These are phyloP conservation scores for Pezicula rhizophila DNA, from an alignment of 2,329 filamentous ascomycete genomes.

Conservation along the genomic window DNA sequence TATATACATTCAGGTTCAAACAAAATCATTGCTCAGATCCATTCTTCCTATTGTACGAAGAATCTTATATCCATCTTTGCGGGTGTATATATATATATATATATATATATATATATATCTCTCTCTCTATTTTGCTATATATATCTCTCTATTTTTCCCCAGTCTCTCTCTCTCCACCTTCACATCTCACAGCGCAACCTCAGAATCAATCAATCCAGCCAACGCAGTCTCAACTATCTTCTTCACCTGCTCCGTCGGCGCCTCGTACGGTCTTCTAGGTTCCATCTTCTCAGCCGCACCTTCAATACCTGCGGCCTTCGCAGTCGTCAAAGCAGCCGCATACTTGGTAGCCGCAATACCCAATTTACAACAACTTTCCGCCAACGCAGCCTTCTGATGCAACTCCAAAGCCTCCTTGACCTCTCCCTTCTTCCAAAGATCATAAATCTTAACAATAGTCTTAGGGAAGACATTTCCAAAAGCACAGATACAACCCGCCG, in stretches of 20 bases:
- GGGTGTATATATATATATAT: too few relatives aligned
- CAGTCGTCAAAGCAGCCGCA: slow-evolving; percentile 44
- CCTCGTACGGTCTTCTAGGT: slow-evolving; percentile 44
- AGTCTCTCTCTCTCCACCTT: too few relatives aligned
- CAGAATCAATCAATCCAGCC: neutral
- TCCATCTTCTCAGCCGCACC: slow-evolving; percentile 40
- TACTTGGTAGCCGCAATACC: slow-evolving; percentile 51
- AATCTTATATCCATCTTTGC: too few relatives aligned
- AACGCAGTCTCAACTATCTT: slow-evolving; percentile 13
- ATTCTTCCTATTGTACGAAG: too few relatives aligned
- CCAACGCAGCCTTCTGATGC: slow-evolving; percentile 44
- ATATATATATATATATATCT: too few relatives aligned
- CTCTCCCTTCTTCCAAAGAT: slow-evolving; percentile 41
- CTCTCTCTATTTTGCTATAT: too few relatives aligned
- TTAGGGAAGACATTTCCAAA: slow-evolving; percentile 53
- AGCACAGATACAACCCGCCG: slow-evolving; percentile 48
- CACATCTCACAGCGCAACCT: neutral
- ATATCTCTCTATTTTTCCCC: too few relatives aligned
- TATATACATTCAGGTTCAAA: too few relatives aligned
- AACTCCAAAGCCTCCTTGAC: slow-evolving; percentile 42
- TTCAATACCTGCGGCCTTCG: slow-evolving; percentile 42
- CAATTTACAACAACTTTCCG: slow-evolving; percentile 45
- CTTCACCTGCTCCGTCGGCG: slow-evolving; percentile 36
- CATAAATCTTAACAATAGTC: slow-evolving; percentile 41
- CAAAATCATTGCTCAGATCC: too few relatives aligned